Evolutionary conservation across 2,329 filamentous ascomycete genomes (phyloP), one percentile per base, ranked within the genome.

Genomic region (Colletotrichum sp.): DNA sequence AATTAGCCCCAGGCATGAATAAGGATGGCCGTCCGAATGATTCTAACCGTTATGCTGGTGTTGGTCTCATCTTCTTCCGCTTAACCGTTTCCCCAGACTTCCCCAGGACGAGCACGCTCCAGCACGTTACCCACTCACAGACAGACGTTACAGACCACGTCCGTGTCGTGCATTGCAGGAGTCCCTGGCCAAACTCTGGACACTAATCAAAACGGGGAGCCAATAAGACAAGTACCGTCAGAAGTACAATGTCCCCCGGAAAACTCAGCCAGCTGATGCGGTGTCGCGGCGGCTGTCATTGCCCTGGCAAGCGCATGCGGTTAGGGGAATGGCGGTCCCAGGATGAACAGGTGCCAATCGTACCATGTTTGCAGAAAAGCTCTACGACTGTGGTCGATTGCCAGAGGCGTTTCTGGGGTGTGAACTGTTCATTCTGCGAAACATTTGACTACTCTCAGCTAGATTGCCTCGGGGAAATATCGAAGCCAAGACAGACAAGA

Each of bases 201-300:
- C 44, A 49, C 55, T 32, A 74, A 76, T 74, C 32, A 69, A 32
- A 76, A 68, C 30, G 57, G 62, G 26, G 21, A 59, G 59, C 69
- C 69, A 39, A 36, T 59, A n/a, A 32, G 24, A 75, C 62, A 55
- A 24, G 62, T 52, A 67, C 62, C 62, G 62, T 67, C 30, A 34
- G 52, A 72, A 21, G 55, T 57, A 75, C 30, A 67, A 68, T 24
- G 34, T 36, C 30, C 34, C 12, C 26, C 5, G 7, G 66, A 3
- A 28, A 70, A 30, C 49, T 24, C 34, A 34, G 59, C 44, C 6
- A 62, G 12, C 28, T 36, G 39, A 16, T 4, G n/a, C n/a, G 12
- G 15, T 26, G 32, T 34, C 28, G 18, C 64, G 64, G 39, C 44
- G 36, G 26, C 24, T 26, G 24, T 39, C 26, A 26, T 26, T 52